phyloP scores from a whole-genome alignment of 306 rosid species.

The Ormosia emarginata region DNA sequence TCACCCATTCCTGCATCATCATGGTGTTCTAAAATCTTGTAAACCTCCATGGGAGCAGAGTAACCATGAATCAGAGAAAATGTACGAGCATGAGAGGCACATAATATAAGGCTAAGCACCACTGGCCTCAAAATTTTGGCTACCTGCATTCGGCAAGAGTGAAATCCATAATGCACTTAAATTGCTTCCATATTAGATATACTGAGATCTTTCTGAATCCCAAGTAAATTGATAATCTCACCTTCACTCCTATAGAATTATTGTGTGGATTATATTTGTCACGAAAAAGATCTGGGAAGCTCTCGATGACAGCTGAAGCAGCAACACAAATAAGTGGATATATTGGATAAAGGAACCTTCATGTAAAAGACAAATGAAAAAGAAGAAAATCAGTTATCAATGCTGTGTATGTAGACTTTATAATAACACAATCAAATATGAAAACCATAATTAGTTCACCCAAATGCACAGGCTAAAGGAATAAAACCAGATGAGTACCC shows the following conservation, averaged over 20 bases:
- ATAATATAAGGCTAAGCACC: constrained; percentile 70
- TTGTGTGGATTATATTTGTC: constrained; percentile 54
- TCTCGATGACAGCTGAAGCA: constrained; percentile 96
- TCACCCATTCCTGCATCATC: constrained; percentile 64
- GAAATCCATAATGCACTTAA: constrained; percentile 6
- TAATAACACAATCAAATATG: not conserved
- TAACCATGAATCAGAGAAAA: constrained; percentile 92
- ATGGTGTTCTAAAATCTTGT: constrained; percentile 88
- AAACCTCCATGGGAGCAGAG: constrained; percentile 87
- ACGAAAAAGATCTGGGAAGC: constrained; percentile 83
- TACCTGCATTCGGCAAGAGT: constrained; percentile 42
- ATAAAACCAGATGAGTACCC: not conserved
- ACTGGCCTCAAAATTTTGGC: constrained; percentile 81
- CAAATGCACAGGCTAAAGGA: not conserved
- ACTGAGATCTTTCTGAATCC: not conserved
- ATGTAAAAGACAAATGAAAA: constrained; percentile 4
- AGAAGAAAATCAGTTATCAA: not conserved
- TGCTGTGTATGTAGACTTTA: not conserved
- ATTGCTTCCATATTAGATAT: not conserved
- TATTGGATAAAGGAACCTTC: constrained; percentile 95
- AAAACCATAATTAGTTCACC: not conserved
- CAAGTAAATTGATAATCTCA: constrained; percentile 27
- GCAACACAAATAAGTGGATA: constrained; percentile 95
- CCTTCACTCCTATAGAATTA: constrained; percentile 47
- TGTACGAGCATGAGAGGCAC: constrained; percentile 91